Evolutionary conservation across 148 eudicot genomes (phyloP).

Genomic region (Camellia granthamiana): DNA sequence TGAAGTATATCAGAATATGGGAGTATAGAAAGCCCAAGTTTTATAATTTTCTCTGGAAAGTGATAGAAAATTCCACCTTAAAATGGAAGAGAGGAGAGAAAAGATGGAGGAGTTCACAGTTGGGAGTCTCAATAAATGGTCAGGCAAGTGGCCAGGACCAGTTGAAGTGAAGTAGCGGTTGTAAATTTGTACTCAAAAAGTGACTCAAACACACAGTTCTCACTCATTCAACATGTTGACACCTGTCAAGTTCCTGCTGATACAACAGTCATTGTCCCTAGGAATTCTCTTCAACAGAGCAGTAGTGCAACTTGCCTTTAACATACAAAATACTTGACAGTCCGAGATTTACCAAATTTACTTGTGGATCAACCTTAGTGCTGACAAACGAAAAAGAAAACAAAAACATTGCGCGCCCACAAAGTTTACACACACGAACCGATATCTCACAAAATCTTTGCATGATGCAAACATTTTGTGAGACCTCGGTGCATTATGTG

Average conservation of each 20-base stretch:
- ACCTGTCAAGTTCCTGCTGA: constrained; percentile 43
- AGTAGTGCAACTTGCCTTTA: not conserved
- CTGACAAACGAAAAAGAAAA: too few relatives aligned
- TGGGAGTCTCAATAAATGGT: not conserved
- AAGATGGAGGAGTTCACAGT: constrained; percentile 14
- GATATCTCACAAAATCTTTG: too few relatives aligned
- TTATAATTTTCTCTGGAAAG: constrained; percentile 9
- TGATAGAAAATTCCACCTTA: not conserved
- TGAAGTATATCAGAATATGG: not conserved
- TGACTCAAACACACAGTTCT: not conserved
- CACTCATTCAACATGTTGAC: constrained; percentile 22
- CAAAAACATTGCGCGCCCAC: too few relatives aligned
- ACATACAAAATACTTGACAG: too few relatives aligned
- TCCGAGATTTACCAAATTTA: too few relatives aligned
- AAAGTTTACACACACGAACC: too few relatives aligned
- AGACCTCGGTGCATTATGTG: too few relatives aligned
- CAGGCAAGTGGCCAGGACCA: constrained; percentile 3
- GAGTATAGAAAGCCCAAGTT: not conserved
- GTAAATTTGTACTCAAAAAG: constrained; percentile 23
- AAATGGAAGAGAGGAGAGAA: not conserved
- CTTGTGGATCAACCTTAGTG: too few relatives aligned
- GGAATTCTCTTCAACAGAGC: not conserved
- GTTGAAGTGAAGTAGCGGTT: constrained; percentile 13
- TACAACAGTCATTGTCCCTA: constrained; percentile 20
- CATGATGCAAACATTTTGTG: too few relatives aligned